These are phyloP conservation scores for Mortierella sp. DNA, from an alignment of 371 early-diverging fungal genomes.

Conservation along the genomic window DNA sequence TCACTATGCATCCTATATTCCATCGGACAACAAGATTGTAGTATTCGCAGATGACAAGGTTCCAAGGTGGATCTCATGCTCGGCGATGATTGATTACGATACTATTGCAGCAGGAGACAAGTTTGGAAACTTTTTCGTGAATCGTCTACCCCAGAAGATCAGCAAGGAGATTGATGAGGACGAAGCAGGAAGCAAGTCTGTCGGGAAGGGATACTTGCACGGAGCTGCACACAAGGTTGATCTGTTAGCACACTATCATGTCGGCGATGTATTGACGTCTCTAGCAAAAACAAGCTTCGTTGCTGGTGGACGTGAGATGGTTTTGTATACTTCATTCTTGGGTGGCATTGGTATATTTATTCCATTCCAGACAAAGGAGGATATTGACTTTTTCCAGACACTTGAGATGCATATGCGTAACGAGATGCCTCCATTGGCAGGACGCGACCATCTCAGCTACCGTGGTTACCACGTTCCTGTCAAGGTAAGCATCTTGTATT, in stretches of 20 bases:
- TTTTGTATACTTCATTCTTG: constrained; percentile 88
- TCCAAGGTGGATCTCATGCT: constrained; percentile 89
- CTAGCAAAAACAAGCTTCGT: constrained; percentile 83
- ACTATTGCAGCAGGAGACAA: constrained; percentile 96
- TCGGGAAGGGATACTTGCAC: constrained; percentile 81
- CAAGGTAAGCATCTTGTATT: constrained; percentile 27
- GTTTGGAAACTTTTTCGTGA: constrained; percentile 93
- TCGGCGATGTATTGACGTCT: constrained; percentile 90
- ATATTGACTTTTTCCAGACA: constrained; percentile 93
- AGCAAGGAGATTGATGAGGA: constrained; percentile 89
- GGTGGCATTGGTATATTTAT: constrained; percentile 89
- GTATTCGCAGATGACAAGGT: constrained; percentile 95
- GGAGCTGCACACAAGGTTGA: constrained; percentile 91
- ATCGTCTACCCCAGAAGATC: constrained; percentile 76
- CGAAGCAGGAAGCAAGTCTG: constrained; percentile 83
- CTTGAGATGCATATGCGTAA: constrained; percentile 93
- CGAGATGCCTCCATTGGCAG: constrained; percentile 82
- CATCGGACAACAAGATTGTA: constrained; percentile 82
- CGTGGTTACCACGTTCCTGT: constrained; percentile 88
- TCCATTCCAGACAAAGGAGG: constrained; percentile 89
- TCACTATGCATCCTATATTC: constrained; percentile 82
- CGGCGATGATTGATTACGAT: constrained; percentile 90
- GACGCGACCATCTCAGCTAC: constrained; percentile 92
- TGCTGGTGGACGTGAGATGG: constrained; percentile 86
- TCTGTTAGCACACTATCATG: constrained; percentile 80